Evolutionary conservation across 2,329 filamentous ascomycete species (phyloP), one percentile per base, ranked within the genome.

Genomic region (Phialophora macrospora): DNA sequence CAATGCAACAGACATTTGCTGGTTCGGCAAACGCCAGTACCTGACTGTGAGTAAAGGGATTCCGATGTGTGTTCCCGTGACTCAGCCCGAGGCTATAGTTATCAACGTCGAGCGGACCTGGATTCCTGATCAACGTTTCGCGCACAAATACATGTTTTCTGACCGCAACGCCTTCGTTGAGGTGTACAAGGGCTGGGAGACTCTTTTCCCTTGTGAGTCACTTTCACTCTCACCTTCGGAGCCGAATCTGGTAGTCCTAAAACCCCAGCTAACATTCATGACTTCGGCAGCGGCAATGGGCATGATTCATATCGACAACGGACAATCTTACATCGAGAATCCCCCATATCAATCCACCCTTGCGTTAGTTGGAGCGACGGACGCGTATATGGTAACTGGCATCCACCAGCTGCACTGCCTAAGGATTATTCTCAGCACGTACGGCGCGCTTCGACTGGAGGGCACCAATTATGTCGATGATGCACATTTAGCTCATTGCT

Each of bases 111-210:
- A 55, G 52, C 22, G 52, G 28, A 32, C 28, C 26, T 55, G 52
- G 52, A 28, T 55, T n/a, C 52, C 52, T 4, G 52, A 55, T 55
- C 52, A 55, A 55, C 52, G 52, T n/a, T 55, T 28, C 52, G 52
- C 52, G 28, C 52, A 55, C 52, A 55, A 55, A 12, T 55, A 55
- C 28, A 55, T 55, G 52, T 55, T 55, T 17, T 55, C 52, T 9
- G 52, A 55, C 52, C 22, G 11, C 52, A 26, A 55, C 28, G 52
- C 52, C 26, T 55, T 55, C 52, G 52, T 11, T 17, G 52, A 55
- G 52, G 52, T 55, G 20, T 55, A 28, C 28, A 28, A 32, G 28
- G 52, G 52, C 28, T 55, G 52, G 52, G 52, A 32, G 12, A 55
- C 17, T 32, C 52, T 55, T 7, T 55, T 55, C 20, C 52, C 52